Conservation (phyloP, 129 eudicot species). For the sunflower (Helianthus annuus) region HanXRQr2.0-SUNRISE NC_035433.2:141853529-141854028, state of each 20-base stretch:
- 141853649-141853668: neutral
- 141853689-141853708: neutral
- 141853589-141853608: neutral
- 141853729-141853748: neutral
- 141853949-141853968: too few species aligned
- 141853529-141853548: too few species aligned
- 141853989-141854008: neutral
- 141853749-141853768: neutral
- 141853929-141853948: slow-evolving; percentile 41
- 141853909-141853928: slow-evolving; percentile 62
- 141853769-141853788: neutral
- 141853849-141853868: slow-evolving; percentile 57
- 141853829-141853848: slow-evolving; percentile 70
- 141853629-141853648: neutral
- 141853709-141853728: neutral
- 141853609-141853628: neutral
- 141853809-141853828: slow-evolving; percentile 53
- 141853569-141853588: neutral
- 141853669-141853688: neutral
- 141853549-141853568: too few species aligned
- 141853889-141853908: slow-evolving; percentile 83
- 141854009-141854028: slow-evolving; percentile 4
- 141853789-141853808: slow-evolving; percentile 76
- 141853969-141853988: too few species aligned
- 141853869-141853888: slow-evolving; percentile 71